phyloP scores from a whole-genome alignment of 176 grass and related monocot genomes.

The Urochloa ruziziensis region DNA sequence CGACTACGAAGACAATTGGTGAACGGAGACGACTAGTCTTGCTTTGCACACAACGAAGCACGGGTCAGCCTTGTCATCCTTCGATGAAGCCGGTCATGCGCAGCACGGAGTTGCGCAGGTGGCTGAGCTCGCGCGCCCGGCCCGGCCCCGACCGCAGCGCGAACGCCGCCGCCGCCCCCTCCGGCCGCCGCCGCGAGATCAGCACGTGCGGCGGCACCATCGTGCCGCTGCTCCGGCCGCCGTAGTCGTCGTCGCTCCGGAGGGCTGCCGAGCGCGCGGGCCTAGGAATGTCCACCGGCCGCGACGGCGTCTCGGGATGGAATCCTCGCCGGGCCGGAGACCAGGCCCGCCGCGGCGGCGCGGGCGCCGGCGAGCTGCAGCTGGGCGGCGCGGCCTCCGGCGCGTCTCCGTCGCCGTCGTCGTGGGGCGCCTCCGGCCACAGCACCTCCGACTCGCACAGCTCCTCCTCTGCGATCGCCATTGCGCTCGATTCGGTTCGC shows the following conservation, averaged over 20 bases:
- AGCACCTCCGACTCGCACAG: constrained; percentile 59
- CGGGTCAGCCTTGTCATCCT: constrained; percentile 42
- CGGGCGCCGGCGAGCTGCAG: background rate
- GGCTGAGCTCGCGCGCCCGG: constrained; percentile 62
- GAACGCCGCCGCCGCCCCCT: constrained; percentile 30
- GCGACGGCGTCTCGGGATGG: constrained; percentile 3
- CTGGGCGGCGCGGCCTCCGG: background rate
- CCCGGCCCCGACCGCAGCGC: constrained; percentile 61
- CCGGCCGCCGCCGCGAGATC: constrained; percentile 38
- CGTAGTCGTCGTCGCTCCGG: background rate
- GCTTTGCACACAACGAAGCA: background rate
- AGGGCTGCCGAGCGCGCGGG: background rate
- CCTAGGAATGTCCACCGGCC: constrained; percentile 43
- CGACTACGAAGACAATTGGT: background rate
- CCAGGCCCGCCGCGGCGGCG: background rate
- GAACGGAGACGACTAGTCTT: background rate
- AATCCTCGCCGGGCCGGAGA: background rate
- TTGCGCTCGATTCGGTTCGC: background rate
- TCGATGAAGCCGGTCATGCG: constrained; percentile 85
- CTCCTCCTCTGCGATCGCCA: constrained; percentile 53
- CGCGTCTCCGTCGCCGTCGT: background rate
- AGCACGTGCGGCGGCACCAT: constrained; percentile 73
- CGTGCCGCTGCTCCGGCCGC: background rate
- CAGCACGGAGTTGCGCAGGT: constrained; percentile 60
- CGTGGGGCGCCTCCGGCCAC: constrained; percentile 48